These are phyloP conservation scores for Trypanosomatidae sp. DNA, from an alignment of 208 protist species.

Conservation along the genomic window DNA sequence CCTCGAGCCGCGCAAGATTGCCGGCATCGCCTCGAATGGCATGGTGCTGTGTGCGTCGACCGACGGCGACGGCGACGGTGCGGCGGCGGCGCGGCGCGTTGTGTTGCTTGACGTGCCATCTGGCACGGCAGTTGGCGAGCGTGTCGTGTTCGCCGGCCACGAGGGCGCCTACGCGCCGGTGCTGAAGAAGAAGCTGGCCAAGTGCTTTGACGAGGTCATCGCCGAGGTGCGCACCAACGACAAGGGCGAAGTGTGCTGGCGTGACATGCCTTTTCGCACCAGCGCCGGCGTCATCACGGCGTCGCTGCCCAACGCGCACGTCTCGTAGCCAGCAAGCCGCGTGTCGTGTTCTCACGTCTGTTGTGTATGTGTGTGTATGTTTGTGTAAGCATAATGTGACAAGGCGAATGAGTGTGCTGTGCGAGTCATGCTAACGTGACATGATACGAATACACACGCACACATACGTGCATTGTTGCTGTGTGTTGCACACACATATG, in stretches of 20 bases:
- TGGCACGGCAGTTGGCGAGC: constrained; percentile 76
- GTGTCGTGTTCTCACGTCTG: neutral
- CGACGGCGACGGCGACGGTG: constrained; percentile 15
- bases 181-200: constrained; percentile 87
- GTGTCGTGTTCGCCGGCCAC: constrained; percentile 79
- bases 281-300: constrained; percentile 47
- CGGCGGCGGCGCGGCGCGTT: constrained; percentile 21
- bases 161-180: constrained; percentile 62
- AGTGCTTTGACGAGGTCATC: constrained; percentile 82
- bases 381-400: neutral
- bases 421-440: neutral
- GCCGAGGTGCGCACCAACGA: constrained; percentile 49
- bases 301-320: constrained; percentile 36
- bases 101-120: constrained; percentile 79
- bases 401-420: neutral
- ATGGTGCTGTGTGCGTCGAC: constrained; percentile 90
- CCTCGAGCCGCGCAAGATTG: constrained; percentile 89
- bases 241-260: constrained; percentile 63
- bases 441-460: too few species aligned
- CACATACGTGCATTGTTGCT: too few species aligned
- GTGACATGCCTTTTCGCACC: constrained; percentile 48
- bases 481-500: too few species aligned
- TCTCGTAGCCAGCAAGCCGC: constrained; percentile 26
- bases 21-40: constrained; percentile 73
- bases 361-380: neutral